A percentile compares a stretch with the other conserved stretches of the same genome.
These are phyloP conservation scores for Endocarpon pusillum DNA, from an alignment of 495 filamentous ascomycete genomes.

Conservation along the genomic window DNA sequence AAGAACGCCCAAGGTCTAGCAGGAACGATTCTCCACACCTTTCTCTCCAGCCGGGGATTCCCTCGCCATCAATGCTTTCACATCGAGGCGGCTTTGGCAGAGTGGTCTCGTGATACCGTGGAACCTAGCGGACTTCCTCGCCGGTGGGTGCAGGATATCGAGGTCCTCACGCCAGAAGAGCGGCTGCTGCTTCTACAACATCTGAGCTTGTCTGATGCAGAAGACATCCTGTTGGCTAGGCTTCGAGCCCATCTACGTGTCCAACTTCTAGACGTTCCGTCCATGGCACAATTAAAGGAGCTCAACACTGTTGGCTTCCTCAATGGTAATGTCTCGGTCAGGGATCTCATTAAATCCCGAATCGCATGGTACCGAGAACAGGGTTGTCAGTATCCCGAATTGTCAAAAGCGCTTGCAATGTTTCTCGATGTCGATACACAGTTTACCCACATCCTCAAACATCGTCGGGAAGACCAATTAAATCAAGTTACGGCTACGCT, in stretches of 20 bases:
- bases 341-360: conserved; percentile 27
- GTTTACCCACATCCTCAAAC: conserved; percentile 24
- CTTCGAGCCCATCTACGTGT: conserved; percentile 28
- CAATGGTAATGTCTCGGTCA: conserved; percentile 22
- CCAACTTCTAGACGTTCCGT: conserved; percentile 32
- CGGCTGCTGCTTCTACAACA: conserved; percentile 32
- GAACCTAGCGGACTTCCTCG: conserved; percentile 23
- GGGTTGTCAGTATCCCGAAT: conserved; percentile 25
- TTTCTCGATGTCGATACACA: conserved; percentile 28
- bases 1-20: conserved; percentile 33
- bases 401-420: conserved; percentile 20
- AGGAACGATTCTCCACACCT: conserved; percentile 38
- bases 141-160: conserved; percentile 33
- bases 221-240: conserved; percentile 13
- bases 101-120: conserved; percentile 20
- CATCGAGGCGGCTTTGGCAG: conserved; percentile 27
- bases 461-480: conserved; percentile 24
- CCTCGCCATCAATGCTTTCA: conserved; percentile 34
- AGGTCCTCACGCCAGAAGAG: conserved; percentile 34
- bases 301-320: conserved; percentile 34
- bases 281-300: conserved; percentile 30
- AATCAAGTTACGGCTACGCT: conserved; percentile 22
- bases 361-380: conserved; percentile 35
- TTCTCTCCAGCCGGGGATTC: conserved; percentile 31
- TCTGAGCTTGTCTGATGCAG: conserved; percentile 22